Conservation (phyloP, 192 early-diverging fungal species). For the Coemansia sp. region DNA sequence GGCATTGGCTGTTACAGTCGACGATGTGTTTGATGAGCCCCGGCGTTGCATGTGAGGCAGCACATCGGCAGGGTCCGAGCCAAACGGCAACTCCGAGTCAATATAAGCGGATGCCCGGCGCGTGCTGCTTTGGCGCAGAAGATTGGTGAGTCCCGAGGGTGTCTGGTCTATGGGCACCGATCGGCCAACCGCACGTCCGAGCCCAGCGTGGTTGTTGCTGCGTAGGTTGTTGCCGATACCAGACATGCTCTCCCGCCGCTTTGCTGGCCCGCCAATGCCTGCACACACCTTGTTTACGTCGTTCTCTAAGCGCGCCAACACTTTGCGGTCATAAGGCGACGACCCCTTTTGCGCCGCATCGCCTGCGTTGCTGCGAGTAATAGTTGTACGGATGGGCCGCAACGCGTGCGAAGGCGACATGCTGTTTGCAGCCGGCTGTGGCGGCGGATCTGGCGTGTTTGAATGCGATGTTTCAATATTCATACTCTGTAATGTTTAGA, state of each 20-base stretch:
- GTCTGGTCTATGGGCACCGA: constrained; percentile 2
- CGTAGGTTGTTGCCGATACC: constrained; percentile 48
- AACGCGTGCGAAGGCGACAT: constrained; percentile 11
- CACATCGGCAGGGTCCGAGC: not conserved
- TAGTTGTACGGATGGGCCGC: constrained; percentile 2
- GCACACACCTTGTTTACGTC: constrained; percentile 4
- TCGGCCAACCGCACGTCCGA: constrained; percentile 31
- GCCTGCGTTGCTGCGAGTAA: not conserved
- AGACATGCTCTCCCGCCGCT: constrained; percentile 46
- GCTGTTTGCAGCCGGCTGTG: not conserved
- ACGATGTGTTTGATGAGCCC: constrained; percentile 20
- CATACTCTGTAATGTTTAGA: too few species aligned
- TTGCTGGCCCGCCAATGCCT: constrained; percentile 36
- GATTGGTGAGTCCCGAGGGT: constrained; percentile 16
- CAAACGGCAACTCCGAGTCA: too few species aligned
- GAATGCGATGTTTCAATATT: too few species aligned
- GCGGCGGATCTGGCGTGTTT: not conserved
- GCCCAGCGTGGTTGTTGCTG: constrained; percentile 23
- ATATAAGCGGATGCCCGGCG: constrained; percentile 3
- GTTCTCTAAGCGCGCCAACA: not conserved
- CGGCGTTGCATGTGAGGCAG: constrained; percentile 11
- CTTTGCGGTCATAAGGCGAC: constrained; percentile 13
- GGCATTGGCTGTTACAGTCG: constrained; percentile 18
- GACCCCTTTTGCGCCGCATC: not conserved
- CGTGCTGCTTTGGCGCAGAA: constrained; percentile 14